Conservation (phyloP, 805 yeast genomes). For the Zygosaccharomyces siamensis region DNA sequence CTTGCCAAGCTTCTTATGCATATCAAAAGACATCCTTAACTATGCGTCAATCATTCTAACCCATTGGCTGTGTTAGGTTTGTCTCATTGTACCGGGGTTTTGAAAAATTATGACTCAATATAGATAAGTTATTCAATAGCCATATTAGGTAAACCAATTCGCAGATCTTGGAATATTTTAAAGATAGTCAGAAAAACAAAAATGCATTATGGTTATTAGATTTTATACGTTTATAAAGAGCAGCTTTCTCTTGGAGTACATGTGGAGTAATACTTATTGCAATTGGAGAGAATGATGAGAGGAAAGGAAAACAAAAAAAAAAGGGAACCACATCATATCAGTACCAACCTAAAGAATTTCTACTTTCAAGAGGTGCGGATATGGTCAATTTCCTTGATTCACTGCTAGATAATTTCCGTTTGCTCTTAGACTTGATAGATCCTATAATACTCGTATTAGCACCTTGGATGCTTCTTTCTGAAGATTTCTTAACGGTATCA, state of each 20-base stretch:
- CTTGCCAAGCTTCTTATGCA: too few relatives aligned
- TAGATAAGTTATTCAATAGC: background rate
- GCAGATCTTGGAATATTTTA: background rate
- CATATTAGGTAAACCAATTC: background rate
- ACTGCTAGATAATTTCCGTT: constrained; percentile 5
- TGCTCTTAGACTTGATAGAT: background rate
- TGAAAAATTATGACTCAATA: background rate
- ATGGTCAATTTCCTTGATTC: constrained; percentile 9
- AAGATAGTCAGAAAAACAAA: background rate
- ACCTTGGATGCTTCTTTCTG: background rate
- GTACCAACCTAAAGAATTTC: constrained; percentile 14
- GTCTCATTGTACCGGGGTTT: constrained; percentile 3
- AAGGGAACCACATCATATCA: background rate
- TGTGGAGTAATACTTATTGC: background rate
- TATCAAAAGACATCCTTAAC: background rate
- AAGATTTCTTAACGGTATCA: background rate
- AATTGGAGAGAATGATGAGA: background rate
- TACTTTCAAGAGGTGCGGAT: constrained; percentile 11
- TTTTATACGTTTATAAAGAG: background rate
- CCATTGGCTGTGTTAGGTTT: background rate
- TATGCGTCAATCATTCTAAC: background rate
- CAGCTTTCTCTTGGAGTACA: background rate
- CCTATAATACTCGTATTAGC: background rate
- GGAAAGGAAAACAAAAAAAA: background rate
- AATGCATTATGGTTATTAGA: background rate